Evolutionary conservation across 768 basidiomycete genomes (phyloP).

Genomic region (Nevesoporus exiguus): DNA sequence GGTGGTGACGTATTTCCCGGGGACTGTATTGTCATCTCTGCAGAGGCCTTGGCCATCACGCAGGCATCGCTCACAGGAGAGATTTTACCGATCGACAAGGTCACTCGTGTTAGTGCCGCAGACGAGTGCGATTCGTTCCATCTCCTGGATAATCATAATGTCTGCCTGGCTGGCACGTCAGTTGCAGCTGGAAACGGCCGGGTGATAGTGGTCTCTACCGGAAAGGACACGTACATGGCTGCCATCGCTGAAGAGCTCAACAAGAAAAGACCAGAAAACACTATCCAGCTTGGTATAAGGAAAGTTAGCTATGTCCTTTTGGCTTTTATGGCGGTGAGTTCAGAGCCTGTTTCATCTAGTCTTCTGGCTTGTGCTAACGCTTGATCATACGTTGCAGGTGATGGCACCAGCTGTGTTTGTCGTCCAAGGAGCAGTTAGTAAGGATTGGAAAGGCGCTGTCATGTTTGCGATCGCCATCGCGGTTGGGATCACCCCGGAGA

Average conservation of each 20-base stretch:
- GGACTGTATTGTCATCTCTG: constrained; percentile 32
- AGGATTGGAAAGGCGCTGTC: constrained; percentile 30
- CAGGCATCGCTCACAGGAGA: constrained; percentile 38
- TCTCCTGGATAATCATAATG: constrained; percentile 32
- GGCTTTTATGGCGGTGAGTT: constrained; percentile 29
- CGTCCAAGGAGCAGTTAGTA: constrained; percentile 31
- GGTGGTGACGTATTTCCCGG: constrained; percentile 37
- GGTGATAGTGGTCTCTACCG: constrained; percentile 31
- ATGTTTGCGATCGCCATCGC: constrained; percentile 32
- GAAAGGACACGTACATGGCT: constrained; percentile 34
- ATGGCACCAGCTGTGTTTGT: constrained; percentile 32
- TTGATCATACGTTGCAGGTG: constrained; percentile 12
- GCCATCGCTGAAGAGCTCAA: constrained; percentile 34
- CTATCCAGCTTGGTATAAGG: constrained; percentile 33
- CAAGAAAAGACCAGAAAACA: constrained; percentile 31
- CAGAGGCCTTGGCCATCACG: constrained; percentile 33
- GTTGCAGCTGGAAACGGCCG: constrained; percentile 33
- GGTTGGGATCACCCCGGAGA: constrained; percentile 32
- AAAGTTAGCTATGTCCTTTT: constrained; percentile 33
- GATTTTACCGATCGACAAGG: constrained; percentile 34
- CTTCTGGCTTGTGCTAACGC: background rate
- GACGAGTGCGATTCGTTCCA: constrained; percentile 21
- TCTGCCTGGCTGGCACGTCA: constrained; percentile 35
- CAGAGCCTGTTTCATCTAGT: background rate
- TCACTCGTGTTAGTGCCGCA: constrained; percentile 11